A percentile compares a stretch with the other conserved stretches of the same genome.
Evolutionary conservation across 164 flowering plant genomes (phyloP).

Genomic region (Stephania cephalantha): DNA sequence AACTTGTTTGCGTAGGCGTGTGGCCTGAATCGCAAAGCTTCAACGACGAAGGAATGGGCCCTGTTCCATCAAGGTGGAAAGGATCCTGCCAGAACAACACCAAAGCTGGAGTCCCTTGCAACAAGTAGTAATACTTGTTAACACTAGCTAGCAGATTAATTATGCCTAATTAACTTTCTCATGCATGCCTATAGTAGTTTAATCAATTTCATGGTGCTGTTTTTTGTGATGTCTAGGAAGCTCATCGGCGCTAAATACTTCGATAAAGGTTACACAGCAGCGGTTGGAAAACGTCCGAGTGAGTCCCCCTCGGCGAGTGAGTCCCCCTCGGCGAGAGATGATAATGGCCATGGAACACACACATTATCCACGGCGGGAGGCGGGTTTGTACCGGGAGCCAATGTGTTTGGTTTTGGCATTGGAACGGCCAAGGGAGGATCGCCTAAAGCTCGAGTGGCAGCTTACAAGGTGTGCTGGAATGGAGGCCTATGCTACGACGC

Average conservation of each 20-base stretch:
- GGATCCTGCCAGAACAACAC: slow-evolving; percentile 39
- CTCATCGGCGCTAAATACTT: slow-evolving; percentile 70
- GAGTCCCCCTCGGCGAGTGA: too few species aligned
- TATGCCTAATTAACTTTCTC: too few species aligned
- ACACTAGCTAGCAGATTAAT: too few species aligned
- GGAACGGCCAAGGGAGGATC: slow-evolving; percentile 73
- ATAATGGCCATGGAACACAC: slow-evolving; percentile 66
- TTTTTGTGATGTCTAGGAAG: slow-evolving; percentile 35
- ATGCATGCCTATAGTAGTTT: too few species aligned
- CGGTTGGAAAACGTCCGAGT: slow-evolving; percentile 4
- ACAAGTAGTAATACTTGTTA: slow-evolving; percentile 36
- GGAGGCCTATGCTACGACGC: background rate
- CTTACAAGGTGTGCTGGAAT: slow-evolving; percentile 7
- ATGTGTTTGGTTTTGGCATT: slow-evolving; percentile 41
- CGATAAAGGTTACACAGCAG: slow-evolving; percentile 39
- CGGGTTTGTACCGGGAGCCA: slow-evolving; percentile 43
- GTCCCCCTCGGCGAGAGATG: slow-evolving; percentile 35
- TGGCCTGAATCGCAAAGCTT: slow-evolving; percentile 64
- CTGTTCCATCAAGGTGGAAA: slow-evolving; percentile 52
- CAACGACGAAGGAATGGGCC: slow-evolving; percentile 43
- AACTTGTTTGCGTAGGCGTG: slow-evolving; percentile 27
- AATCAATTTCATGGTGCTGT: too few species aligned
- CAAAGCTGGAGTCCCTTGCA: slow-evolving; percentile 31
- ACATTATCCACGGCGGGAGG: slow-evolving; percentile 80
- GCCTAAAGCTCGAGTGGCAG: slow-evolving; percentile 22